phyloP scores from a whole-genome alignment of 331 rosid genomes.

The Phaseolus coccineus region DNA sequence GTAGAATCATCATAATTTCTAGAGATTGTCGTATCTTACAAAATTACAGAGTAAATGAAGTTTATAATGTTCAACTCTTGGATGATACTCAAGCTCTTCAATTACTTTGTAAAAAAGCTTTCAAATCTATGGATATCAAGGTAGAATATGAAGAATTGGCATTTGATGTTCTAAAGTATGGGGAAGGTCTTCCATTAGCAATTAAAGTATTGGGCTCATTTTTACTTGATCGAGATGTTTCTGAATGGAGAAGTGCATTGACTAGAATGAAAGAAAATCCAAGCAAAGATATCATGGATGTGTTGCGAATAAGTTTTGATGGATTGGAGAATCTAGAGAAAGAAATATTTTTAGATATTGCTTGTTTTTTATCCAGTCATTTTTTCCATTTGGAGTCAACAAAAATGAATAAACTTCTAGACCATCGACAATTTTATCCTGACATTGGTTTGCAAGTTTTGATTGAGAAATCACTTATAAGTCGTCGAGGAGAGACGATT shows the following conservation, averaged over 20 bases:
- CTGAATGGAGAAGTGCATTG: slow-evolving; percentile 17
- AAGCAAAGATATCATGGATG: neutral
- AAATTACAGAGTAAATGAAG: neutral
- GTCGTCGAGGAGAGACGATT: no score
- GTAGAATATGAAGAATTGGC: neutral
- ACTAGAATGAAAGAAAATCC: neutral
- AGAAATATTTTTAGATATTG: slow-evolving; percentile 19
- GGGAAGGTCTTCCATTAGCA: neutral
- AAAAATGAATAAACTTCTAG: no score
- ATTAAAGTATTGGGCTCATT: neutral
- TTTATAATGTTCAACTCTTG: neutral
- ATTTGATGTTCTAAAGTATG: neutral
- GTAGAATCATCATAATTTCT: neutral
- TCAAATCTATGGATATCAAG: neutral
- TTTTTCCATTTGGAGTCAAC: no score
- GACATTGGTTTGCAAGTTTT: no score
- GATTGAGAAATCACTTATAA: no score
- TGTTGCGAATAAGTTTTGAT: neutral
- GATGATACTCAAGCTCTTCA: fast-evolving
- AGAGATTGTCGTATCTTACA: neutral
- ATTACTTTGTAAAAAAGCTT: neutral
- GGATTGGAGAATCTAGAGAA: neutral
- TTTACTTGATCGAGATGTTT: neutral
- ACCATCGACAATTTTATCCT: no score
- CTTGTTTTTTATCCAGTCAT: neutral